Base-by-base conservation (phyloP, 805 yeast genomes). In the Wickerhamomyces chaumierensis region DNA sequence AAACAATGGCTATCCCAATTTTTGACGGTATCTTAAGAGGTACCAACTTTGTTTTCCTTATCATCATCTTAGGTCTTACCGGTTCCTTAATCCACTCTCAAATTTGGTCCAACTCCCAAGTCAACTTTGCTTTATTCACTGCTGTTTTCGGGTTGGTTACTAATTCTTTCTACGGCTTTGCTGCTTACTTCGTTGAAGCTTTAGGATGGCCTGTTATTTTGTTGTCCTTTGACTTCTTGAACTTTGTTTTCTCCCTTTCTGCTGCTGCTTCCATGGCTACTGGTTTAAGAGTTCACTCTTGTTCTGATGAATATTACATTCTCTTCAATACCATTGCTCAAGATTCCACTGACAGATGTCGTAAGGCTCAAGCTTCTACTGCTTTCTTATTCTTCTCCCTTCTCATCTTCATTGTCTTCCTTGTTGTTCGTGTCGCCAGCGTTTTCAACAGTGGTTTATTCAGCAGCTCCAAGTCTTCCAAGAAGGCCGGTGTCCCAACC, bases 251-350 rank as follows among this genome's bases (percentile, higher is more conserved):
- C 78, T 78, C 95, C 41, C 85, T 92, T 62, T 78, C 97, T 36
- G 97, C 85, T 48, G 97, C 88, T 54, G 77, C 94, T 42, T 95
- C 95, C 38, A 69, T 92, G 57, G 97, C 97, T 39, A 94, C 85
- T 43, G 94, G 78, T 54, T 78, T 83, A 57, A 77, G 88, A 63
- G 71, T 70, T 47, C 96, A 87, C 72, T 81, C 94, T 32, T 90
- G 98, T 72, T 42, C 68, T 51, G 81, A 86, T 76, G 48, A 66
- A 45, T 42, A 33, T 40, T 87, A 84, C 71, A 43, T 87, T 48
- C 67, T 75, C 51, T 36, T 51, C 48, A 90, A 90, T 73, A 61
- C 61, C 44, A 72, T 84, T 51, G 62, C 83, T 44, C 85, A 84
- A 68, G 94, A 94, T 49, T 69, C 79, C 33, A 55, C 66, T 18